Conservation (phyloP, 805 yeast genomes). For the Monosporozyma solicola region DNA sequence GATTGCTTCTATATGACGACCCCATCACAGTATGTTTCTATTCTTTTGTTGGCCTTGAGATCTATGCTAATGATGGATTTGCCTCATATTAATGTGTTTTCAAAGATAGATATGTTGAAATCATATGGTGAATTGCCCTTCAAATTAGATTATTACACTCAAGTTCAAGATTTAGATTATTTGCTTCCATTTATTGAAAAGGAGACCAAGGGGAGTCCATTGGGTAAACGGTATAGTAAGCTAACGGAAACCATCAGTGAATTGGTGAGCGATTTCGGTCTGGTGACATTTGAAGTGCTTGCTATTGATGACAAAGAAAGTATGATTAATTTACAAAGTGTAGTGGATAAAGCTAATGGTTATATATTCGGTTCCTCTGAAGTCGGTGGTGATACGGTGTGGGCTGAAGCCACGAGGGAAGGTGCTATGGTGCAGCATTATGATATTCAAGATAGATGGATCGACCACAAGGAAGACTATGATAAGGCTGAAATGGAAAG, state of each 20-base stretch:
- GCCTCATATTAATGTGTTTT: slow-evolving; percentile 88
- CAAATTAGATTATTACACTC: slow-evolving; percentile 77
- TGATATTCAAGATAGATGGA: slow-evolving; percentile 93
- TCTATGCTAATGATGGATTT: slow-evolving; percentile 88
- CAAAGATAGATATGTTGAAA: slow-evolving; percentile 77
- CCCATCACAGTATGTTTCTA: slow-evolving; percentile 83
- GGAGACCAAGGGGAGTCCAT: slow-evolving; percentile 54
- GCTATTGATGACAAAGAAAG: slow-evolving; percentile 86
- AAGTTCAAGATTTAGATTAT: slow-evolving; percentile 74
- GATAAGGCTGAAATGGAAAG: slow-evolving; percentile 53
- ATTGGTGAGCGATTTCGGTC: slow-evolving; percentile 74
- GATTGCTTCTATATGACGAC: slow-evolving; percentile 76
- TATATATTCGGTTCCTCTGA: slow-evolving; percentile 89
- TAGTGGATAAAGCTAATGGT: slow-evolving; percentile 87
- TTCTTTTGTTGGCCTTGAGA: slow-evolving; percentile 69
- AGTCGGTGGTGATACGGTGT: slow-evolving; percentile 91
- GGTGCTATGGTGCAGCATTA: slow-evolving; percentile 46
- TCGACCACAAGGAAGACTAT: slow-evolving; percentile 69
- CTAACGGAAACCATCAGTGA: slow-evolving; percentile 75
- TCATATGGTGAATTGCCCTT: slow-evolving; percentile 78
- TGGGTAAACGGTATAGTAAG: slow-evolving; percentile 53
- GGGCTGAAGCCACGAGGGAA: slow-evolving; percentile 94
- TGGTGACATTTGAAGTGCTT: slow-evolving; percentile 82
- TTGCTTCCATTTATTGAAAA: slow-evolving; percentile 59
- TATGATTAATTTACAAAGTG: slow-evolving; percentile 73